Base-by-base conservation (phyloP, 768 basidiomycete species). In the Auricularia heimuer region DNA sequence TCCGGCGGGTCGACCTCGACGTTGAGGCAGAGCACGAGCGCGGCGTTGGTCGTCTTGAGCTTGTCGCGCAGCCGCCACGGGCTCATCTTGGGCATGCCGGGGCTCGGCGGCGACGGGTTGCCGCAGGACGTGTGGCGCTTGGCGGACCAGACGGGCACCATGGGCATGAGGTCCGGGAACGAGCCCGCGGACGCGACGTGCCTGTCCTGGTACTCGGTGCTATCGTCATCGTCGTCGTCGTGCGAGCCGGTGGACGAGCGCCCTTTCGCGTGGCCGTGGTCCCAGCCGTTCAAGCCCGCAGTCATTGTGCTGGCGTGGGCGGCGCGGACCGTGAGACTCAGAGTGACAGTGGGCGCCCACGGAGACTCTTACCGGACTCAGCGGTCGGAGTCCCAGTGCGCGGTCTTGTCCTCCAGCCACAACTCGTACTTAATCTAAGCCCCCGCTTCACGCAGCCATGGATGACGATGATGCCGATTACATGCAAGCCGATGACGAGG, bases 1-100 rank as follows among this genome's bases (percentile, higher is more conserved):
- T 99, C 97, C 67, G 97, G 97, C 18, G 97, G 97, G 72, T 98
- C 96, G 58, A 97, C 92, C 64, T 96, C 95, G 73, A 98, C 93
- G 76, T 98, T 98, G 21, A 99, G 81, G 72, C 97, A 99, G 64
- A 98, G 78, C 8, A 96, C 89, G 4, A 96, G 80, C 1, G 88
- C 89, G 2, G 93, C 96, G 42, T 92, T 88, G 18, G 89, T 86
- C 1, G 94, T 98, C 76, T 96, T 96, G 63, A 96, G 84, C 73
- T 94, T 92, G 66, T 88, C 88, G 2, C 89, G 88, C 0, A 88
- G 81, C 62, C 94, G 86, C 94, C 94, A 97, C 8, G 87, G 82
- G 65, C 83, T 81, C 65, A 85, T 81, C 70, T 85, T 86, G 14
- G 85, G 76, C 0, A 83, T 84, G 79, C 84, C 85, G 14, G 86